Evolutionary conservation across 306 rosid genomes (phyloP).

Genomic region (Vigna reflexopilosa): DNA sequence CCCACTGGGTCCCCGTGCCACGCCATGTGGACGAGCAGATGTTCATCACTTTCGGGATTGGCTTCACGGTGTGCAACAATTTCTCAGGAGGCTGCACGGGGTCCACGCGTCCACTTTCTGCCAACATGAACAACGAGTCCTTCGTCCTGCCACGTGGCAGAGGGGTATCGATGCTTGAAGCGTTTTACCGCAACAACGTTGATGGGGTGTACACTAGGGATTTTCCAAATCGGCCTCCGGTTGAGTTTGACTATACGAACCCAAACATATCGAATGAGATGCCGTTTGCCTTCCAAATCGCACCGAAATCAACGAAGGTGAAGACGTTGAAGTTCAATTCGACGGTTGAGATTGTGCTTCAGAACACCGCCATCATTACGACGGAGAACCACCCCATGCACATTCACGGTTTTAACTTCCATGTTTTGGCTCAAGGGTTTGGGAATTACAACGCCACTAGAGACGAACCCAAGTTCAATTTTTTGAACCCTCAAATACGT

Average conservation of each 20-base stretch:
- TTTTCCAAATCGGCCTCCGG: conserved; percentile 57
- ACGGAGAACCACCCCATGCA: conserved; percentile 69
- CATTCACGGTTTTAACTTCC: conserved; percentile 69
- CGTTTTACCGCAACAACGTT: conserved; percentile 25
- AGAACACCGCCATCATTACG: conserved; percentile 48
- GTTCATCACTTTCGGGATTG: conserved; percentile 59
- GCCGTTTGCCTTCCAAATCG: not conserved
- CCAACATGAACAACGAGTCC: conserved; percentile 80
- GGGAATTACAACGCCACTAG: conserved; percentile 52
- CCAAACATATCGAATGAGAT: not conserved
- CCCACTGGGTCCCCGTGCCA: conserved; percentile 66
- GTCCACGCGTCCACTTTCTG: conserved; percentile 34
- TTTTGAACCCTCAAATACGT: conserved; percentile 60
- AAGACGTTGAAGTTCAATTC: conserved; percentile 67
- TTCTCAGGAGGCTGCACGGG: conserved; percentile 23
- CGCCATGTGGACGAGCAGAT: conserved; percentile 54
- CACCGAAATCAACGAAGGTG: conserved; percentile 61
- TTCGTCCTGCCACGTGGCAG: conserved; percentile 51
- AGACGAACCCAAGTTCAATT: conserved; percentile 53
- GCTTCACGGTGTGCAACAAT: conserved; percentile 30
- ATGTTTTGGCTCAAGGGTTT: conserved; percentile 73
- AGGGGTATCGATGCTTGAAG: conserved; percentile 57
- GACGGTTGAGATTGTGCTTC: conserved; percentile 63
- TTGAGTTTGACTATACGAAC: conserved; percentile 52
- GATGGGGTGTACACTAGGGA: conserved; percentile 56